Conservation (phyloP, 352 stramenopile genomes). For the Plasmopara halstedii region DNA sequence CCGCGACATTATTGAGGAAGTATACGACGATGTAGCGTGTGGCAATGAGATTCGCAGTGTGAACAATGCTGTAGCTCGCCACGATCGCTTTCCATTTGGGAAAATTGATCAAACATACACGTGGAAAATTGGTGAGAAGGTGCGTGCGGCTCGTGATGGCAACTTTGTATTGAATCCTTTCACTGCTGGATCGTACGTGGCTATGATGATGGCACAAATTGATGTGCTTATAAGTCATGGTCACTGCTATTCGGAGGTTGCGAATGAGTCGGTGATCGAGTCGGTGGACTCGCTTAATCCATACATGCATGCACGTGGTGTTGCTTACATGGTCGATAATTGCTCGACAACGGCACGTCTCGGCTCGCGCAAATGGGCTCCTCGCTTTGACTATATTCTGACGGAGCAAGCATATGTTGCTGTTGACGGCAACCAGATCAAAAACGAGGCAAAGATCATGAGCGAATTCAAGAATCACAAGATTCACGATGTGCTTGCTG, state of each 20-base stretch:
- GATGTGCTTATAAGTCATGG: conserved; percentile 94
- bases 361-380: conserved; percentile 96
- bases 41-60: conserved; percentile 98
- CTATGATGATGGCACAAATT: conserved; percentile 98
- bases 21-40: conserved; percentile 96
- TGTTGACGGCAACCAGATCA: conserved; percentile 91
- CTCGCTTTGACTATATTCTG: conserved; percentile 98
- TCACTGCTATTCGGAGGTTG: conserved; percentile 97
- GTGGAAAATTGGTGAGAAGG: conserved; percentile 96
- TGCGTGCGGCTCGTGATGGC: conserved; percentile 90
- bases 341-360: conserved; percentile 98
- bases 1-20: conserved; percentile 97
- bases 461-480: conserved; percentile 93
- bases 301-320: conserved; percentile 97
- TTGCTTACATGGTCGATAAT: conserved; percentile 99
- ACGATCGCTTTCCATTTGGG: conserved; percentile 93
- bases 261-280: conserved; percentile 98
- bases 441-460: conserved; percentile 83
- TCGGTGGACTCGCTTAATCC: conserved; percentile 96
- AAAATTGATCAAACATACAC: conserved; percentile 98
- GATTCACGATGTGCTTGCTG: conserved; percentile 94
- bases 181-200: conserved; percentile 95
- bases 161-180: conserved; percentile 97
- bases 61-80: conserved; percentile 94
- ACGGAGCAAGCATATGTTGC: conserved; percentile 95